Evolutionary conservation across 768 basidiomycete species (phyloP), one percentile per base, ranked within the genome.

Genomic region (Daedaleopsis sinensis): DNA sequence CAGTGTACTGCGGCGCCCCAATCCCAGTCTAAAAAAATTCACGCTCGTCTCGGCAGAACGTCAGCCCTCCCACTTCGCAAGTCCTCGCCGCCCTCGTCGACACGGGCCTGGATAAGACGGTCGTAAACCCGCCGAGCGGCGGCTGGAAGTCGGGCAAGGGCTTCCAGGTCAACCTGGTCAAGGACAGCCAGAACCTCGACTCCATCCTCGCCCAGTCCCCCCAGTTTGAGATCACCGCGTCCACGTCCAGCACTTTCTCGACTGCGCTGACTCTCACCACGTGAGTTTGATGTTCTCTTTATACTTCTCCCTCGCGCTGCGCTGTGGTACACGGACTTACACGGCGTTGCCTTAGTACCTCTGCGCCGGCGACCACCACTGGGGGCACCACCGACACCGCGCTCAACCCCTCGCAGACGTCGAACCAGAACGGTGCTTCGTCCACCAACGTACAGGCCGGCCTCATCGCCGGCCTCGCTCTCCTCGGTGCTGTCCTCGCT

Each of bases 151-250:
- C 72, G n/a, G 89, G 87, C 58, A 57, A 65, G 37, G 77, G 73
- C 52, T 95, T 83, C 83, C 87, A 83, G 58, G 80, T 96, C 74
- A 92, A 94, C 77, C 73, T 95, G 27, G 84, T 88, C 62, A 67
- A 78, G 65, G 79, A 83, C 65, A 63, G 78, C 3, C 57, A 80
- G 19, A 54, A 84, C 56, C 75, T 82, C 23, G 68, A 72, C 71
- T 74, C 75, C 53, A 85, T 94, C 65, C 80, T 85, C 55, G 91
- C 92, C 42, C 91, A 95, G 74, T 93, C 91, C 18, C 54, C 58
- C 27, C 70, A 84, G 57, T 95, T 94, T 74, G 74, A 70, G 67
- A 84, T 87, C 71, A 72, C 71, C 44, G 59, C 61, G 1, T 32
- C 60, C 32, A 63, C 70, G 37, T 63, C 72, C 18, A 65, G 59